Conservation (phyloP, 305 asterid genomes). For the Solanum chacoense region DNA sequence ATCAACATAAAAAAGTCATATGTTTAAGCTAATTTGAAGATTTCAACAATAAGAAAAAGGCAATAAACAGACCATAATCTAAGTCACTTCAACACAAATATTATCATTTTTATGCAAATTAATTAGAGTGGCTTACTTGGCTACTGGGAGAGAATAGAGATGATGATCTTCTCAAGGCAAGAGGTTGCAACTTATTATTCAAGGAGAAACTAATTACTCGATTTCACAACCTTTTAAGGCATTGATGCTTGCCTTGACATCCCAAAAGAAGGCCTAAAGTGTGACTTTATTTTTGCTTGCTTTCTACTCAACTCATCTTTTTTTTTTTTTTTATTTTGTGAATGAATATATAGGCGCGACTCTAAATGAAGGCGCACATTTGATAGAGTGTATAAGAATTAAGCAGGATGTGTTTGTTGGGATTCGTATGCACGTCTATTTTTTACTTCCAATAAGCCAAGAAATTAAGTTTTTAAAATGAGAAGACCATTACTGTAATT, state of each 20-base stretch:
- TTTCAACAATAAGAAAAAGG: background rate
- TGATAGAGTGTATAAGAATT: background rate
- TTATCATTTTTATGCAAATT: background rate
- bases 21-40: background rate
- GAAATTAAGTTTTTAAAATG: background rate
- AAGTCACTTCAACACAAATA: background rate
- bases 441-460: background rate
- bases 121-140: background rate
- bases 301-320: constrained; percentile 54
- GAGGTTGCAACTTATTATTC: background rate
- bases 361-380: background rate
- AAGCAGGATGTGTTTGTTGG: background rate
- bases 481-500: background rate
- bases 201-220: background rate
- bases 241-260: constrained; percentile 74
- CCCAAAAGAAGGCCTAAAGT: constrained; percentile 13
- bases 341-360: background rate
- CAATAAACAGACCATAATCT: background rate
- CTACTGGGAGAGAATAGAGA: background rate
- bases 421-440: background rate
- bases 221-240: constrained; percentile 10
- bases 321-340: background rate
- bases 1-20: background rate
- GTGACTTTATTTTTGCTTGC: constrained; percentile 48
- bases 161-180: background rate